Base-by-base conservation (phyloP, 1,139 yeast genomes). In the Yamadazyma sp. region DNA sequence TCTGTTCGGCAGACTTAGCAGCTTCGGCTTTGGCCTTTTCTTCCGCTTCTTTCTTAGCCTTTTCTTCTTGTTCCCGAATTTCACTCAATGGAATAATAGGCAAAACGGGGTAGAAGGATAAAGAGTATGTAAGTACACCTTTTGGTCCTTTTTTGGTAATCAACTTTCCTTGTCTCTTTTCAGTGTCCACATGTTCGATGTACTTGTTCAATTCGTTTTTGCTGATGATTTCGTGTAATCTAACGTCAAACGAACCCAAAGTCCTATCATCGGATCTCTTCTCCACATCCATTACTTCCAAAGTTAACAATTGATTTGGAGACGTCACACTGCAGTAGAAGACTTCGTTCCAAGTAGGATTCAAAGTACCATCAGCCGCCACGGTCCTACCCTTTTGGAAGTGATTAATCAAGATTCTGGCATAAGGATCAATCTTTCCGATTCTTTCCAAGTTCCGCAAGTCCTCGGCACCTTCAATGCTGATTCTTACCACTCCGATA, bases 211-310 rank as follows among this genome's bases (percentile, higher is more conserved):
- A 70, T 41, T 82, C 85, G 47, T 86, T 76, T 56, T 78, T 81
- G 46, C 76, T 74, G 54, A 92, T 80, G 51, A 87, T 67, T 23
- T 82, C 86, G 41, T 73, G 68, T 44, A 87, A 67, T 50, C 79
- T 77, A 18, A 92, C 68, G 52, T 82, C 84, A 61, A 85, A 83
- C 11, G 83, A 75, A 38, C 99, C 98, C 41, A 92, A 74, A 8
- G 95, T 78, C 57, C 97, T 80, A 61, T 94, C 98, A 30, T 80
- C 78, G 16, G 84, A 78, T 41, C 69, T 74, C 42, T 74, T 73
- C 62, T 90, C 95, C 33, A 84, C 86, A 63, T 90, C 97, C 96
- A 92, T 86, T 9, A 81, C 95, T 61, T 92, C 97, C 39, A 94
- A 59, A 2, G 89, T 81, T 47, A 90, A 64, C 53, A 77, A 82